Base-by-base conservation (phyloP, 2,329 filamentous ascomycete genomes). In the Penicillium sclerotiorum region DNA sequence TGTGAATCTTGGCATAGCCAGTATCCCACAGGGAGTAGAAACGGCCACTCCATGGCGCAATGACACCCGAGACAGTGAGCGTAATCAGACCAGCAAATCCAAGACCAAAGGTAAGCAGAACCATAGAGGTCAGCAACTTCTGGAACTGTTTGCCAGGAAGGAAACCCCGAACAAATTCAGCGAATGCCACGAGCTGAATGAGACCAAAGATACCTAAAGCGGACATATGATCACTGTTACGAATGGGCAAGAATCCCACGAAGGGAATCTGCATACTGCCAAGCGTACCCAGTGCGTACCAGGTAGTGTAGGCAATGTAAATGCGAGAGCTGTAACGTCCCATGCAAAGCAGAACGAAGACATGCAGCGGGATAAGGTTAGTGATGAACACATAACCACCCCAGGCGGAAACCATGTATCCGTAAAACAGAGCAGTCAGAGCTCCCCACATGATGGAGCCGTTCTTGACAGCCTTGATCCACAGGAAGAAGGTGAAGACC, bases 1-100 rank as follows among this genome's bases (percentile, higher is more conserved):
- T 99, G 68, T 99, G 94, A 57, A 97, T 95, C 81, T 99, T 99
- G 65, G 94, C 94, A 69, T 99, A 99, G 63, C 90, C 88, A 5
- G 94, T 99, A 71, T 99, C 95, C 91, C 93, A 99, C 25, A 99
- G 85, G 18, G 95, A 99, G 79, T 99, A 99, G 82, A 99, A 99
- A 64, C 94, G 92, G 57, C 94, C 94, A 64, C 89, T 91, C 94
- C 94, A 99, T 15, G 95, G 94, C 18, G 95, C 94, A 72, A 99
- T 94, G 59, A 94, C 88, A 54, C 94, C 94, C 15, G 90, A 83
- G 17, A 92, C 85, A 7, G 93, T 96, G 42, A 89, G 78, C n/a
- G 85, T 70, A 33, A 95, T 82, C n/a, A 99, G 80, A n/a, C 84
- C 87, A 39, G 83, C 78, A 43, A 95, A 79, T 17, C 87, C 86